Conservation (phyloP, 768 basidiomycete species). For the Kwoniella sp. region DNA sequence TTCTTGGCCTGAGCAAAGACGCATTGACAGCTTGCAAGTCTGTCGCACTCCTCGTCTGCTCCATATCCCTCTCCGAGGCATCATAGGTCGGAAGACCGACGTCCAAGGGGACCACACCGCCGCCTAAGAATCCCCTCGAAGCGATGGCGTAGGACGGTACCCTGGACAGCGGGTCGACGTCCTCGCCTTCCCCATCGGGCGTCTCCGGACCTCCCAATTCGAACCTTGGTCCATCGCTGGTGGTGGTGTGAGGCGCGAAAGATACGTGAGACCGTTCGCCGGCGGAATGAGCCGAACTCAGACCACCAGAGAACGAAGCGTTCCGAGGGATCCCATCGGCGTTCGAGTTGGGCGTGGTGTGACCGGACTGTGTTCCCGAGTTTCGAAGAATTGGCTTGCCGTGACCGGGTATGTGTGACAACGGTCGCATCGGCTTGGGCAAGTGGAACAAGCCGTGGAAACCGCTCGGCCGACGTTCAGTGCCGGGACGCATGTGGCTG, state of each 20-base stretch:
- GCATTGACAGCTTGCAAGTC: slow-evolving; percentile 6
- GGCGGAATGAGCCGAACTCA: background rate
- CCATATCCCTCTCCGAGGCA: slow-evolving; percentile 55
- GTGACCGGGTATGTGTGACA: slow-evolving; percentile 24
- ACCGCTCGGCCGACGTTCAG: slow-evolving; percentile 34
- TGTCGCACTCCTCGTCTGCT: slow-evolving; percentile 16
- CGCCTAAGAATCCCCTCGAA: slow-evolving; percentile 78
- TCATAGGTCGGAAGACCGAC: slow-evolving; percentile 82
- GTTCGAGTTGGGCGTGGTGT: slow-evolving; percentile 11
- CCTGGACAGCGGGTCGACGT: slow-evolving; percentile 58
- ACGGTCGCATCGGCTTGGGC: slow-evolving; percentile 42
- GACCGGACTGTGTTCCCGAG: slow-evolving; percentile 20
- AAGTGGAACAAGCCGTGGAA: slow-evolving; percentile 39
- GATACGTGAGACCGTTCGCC: slow-evolving; percentile 14
- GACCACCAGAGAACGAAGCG: slow-evolving; percentile 23
- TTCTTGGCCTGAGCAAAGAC: slow-evolving; percentile 21
- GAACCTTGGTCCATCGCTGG: slow-evolving; percentile 1
- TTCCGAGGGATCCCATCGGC: slow-evolving; percentile 21
- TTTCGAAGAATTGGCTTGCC: slow-evolving; percentile 41
- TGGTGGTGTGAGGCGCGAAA: slow-evolving; percentile 13
- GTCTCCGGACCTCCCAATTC: slow-evolving; percentile 4
- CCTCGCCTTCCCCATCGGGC: slow-evolving; percentile 15
- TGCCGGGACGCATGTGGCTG: slow-evolving; percentile 43
- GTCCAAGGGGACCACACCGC: slow-evolving; percentile 79
- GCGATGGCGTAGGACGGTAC: slow-evolving; percentile 83